Conservation (phyloP, 225 moss, liverwort and hornwort genomes). For the Antitrichia curtipendula region DNA sequence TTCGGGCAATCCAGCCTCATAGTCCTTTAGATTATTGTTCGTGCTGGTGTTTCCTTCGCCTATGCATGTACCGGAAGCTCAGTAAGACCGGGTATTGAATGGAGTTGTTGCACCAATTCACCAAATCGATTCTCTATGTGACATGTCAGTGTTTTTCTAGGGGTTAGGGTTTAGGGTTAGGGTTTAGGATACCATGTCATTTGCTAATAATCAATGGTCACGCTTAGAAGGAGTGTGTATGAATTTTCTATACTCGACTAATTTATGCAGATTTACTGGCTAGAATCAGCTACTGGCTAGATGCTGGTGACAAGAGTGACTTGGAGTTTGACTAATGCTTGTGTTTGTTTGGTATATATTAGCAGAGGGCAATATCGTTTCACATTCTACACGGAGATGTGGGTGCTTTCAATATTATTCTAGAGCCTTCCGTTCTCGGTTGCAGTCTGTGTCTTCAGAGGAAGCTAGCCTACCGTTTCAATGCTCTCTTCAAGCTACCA, state of each 20-base stretch:
- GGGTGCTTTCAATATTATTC: background rate
- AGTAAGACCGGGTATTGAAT: background rate
- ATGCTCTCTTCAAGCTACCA: conserved; percentile 25
- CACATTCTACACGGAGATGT: background rate
- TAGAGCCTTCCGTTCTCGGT: background rate
- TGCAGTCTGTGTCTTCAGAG: background rate
- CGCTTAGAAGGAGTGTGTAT: background rate
- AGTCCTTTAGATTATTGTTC: background rate
- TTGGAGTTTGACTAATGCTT: background rate
- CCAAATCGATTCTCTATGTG: background rate
- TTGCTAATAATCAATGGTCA: background rate
- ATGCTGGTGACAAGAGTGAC: background rate
- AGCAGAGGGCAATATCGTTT: background rate
- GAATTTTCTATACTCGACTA: background rate
- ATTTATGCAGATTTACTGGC: background rate
- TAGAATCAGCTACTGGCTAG: background rate
- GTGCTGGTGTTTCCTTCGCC: background rate
- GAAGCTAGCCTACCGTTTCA: background rate
- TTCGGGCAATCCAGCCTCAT: background rate
- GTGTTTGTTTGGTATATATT: background rate
- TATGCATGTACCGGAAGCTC: background rate
- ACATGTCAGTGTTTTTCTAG: background rate
- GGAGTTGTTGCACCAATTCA: background rate
- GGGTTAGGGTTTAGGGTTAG: background rate
- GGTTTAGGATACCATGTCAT: background rate